Percentiles rank a stretch among this genome's conserved stretches.
phyloP scores from a whole-genome alignment of 345 rosid genomes.

The Heritiera littoralis region DNA sequence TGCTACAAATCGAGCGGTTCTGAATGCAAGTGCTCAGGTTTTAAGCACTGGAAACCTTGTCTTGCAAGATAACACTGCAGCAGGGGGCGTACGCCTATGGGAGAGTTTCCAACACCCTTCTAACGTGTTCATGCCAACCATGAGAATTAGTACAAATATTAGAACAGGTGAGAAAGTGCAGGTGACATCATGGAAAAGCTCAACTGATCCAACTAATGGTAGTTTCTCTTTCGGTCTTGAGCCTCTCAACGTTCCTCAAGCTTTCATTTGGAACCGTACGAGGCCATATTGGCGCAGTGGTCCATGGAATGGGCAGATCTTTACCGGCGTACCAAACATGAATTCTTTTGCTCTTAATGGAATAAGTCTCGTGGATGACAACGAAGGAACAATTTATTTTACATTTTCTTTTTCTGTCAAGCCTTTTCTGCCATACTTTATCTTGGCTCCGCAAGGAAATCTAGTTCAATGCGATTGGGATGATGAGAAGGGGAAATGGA shows the following conservation, averaged over 20 bases:
- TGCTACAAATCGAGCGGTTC: constrained; percentile 27
- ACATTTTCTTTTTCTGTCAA: constrained; percentile 5
- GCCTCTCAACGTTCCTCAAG: constrained; percentile 31
- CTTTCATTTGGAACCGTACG: constrained; percentile 45
- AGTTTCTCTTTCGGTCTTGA: constrained; percentile 39
- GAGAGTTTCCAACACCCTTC: constrained; percentile 54
- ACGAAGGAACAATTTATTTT: constrained; percentile 26
- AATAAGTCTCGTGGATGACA: constrained; percentile 24
- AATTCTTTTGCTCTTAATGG: constrained; percentile 35
- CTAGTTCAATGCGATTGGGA: constrained; percentile 23
- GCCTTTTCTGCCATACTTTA: constrained; percentile 10
- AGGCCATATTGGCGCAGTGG: constrained; percentile 49
- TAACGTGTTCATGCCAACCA: constrained; percentile 31
- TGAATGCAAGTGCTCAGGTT: constrained; percentile 41
- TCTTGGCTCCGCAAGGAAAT: constrained; percentile 40
- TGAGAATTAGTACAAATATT: constrained; percentile 31
- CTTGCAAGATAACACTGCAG: constrained; percentile 27
- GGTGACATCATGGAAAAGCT: constrained; percentile 52
- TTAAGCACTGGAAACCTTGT: constrained; percentile 51
- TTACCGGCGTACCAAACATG: constrained; percentile 39
- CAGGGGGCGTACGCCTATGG: constrained; percentile 42
- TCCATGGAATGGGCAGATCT: constrained; percentile 56
- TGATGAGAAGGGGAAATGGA: constrained; percentile 20
- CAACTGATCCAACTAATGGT: constrained; percentile 53
- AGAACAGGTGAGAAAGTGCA: constrained; percentile 29